Percentiles rank a stretch among this genome's conserved stretches.
phyloP scores from a whole-genome alignment of 2,329 filamentous ascomycete genomes.

The Penicillium occitanis region DNA sequence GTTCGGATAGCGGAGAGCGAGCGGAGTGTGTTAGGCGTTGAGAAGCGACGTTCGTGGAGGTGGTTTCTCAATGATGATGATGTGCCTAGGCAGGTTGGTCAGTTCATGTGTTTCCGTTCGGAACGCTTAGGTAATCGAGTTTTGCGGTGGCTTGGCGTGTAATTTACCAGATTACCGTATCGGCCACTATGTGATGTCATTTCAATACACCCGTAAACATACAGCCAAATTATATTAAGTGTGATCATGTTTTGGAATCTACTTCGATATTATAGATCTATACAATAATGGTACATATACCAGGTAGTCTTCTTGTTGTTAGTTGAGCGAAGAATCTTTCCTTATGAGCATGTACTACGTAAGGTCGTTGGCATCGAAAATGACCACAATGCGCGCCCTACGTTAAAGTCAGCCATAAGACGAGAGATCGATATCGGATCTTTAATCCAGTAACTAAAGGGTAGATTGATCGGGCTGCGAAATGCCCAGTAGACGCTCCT shows the following conservation, averaged over 20 bases:
- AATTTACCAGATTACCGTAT: conserved; percentile 16
- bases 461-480: not conserved
- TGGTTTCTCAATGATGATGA: conserved; percentile 4
- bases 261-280: not conserved
- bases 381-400: not conserved
- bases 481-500: not conserved
- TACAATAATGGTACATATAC: not conserved
- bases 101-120: conserved; percentile 10
- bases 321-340: too few species aligned
- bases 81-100: conserved; percentile 14
- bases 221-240: not conserved
- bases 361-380: not conserved
- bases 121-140: conserved; percentile 17
- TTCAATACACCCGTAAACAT: conserved; percentile 4
- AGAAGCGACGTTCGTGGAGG: conserved; percentile 13
- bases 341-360: not conserved
- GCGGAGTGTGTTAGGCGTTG: not conserved
- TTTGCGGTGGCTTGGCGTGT: conserved; percentile 12
- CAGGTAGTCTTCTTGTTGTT: not conserved
- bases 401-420: not conserved
- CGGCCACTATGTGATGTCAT: conserved; percentile 15
- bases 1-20: not conserved
- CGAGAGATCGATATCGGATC: not conserved
- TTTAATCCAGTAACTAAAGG: not conserved
- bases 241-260: not conserved